phyloP scores from a whole-genome alignment of 1,139 yeast species.

The Sugiyamaella xylanicola region DNA sequence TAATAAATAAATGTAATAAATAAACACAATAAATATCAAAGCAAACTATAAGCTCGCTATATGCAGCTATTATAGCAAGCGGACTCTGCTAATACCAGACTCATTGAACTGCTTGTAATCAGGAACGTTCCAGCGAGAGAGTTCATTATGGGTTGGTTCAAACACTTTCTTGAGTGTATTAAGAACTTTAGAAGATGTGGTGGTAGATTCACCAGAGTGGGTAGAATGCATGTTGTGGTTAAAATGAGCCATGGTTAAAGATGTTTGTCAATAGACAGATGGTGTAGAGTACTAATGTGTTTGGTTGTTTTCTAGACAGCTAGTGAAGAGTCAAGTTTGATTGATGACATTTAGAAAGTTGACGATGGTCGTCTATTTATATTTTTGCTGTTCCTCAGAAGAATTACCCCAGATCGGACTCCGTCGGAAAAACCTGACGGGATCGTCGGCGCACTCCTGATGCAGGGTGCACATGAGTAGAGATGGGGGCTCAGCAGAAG shows the following conservation, averaged over 20 bases:
- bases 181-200: background rate
- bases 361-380: background rate
- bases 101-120: background rate
- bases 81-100: background rate
- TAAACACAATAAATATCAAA: too few species aligned
- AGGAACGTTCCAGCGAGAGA: background rate
- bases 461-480: background rate
- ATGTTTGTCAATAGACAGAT: too few species aligned
- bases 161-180: background rate
- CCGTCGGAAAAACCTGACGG: background rate
- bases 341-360: too few species aligned
- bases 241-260: background rate
- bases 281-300: too few species aligned
- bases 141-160: background rate
- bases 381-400: background rate
- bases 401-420: too few species aligned
- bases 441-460: background rate
- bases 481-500: background rate
- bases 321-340: background rate
- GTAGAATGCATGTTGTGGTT: background rate
- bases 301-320: background rate
- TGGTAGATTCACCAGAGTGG: background rate
- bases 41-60: too few species aligned
- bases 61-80: too few species aligned
- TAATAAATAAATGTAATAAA: background rate